Conservation (phyloP, 75 land plant genomes). For the Sequoia sempervirens region DNA sequence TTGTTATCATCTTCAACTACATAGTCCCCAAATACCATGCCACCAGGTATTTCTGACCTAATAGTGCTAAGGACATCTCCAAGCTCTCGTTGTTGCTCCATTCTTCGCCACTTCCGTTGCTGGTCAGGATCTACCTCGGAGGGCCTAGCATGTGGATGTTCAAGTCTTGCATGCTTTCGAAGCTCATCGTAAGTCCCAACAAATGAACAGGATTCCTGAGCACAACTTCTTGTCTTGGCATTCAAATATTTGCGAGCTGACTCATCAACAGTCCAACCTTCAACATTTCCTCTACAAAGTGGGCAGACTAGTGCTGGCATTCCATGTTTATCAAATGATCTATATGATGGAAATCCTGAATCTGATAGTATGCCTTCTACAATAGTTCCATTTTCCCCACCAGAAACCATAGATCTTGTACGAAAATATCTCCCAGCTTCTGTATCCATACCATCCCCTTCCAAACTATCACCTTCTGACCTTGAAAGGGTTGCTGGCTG, state of each 20-base stretch:
- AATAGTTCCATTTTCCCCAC: neutral
- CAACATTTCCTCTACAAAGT: slow-evolving; percentile 65
- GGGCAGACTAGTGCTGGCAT: slow-evolving; percentile 38
- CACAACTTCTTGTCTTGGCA: slow-evolving; percentile 59
- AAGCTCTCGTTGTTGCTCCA: slow-evolving; percentile 76
- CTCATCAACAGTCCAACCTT: slow-evolving; percentile 59
- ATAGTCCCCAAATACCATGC: slow-evolving; percentile 39
- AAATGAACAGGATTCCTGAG: slow-evolving; percentile 61
- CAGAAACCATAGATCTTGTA: neutral
- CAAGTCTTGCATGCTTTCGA: slow-evolving; percentile 71
- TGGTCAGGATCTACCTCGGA: slow-evolving; percentile 68
- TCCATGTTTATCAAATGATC: neutral
- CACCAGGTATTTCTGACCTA: slow-evolving; percentile 39
- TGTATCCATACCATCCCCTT: neutral
- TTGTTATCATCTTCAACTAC: slow-evolving; percentile 32
- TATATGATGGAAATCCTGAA: neutral
- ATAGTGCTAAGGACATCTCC: slow-evolving; percentile 79
- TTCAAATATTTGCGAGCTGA: slow-evolving; percentile 69
- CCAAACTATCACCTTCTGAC: neutral
- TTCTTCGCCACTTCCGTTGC: slow-evolving; percentile 61
- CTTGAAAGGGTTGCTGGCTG: neutral
- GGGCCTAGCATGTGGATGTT: slow-evolving; percentile 69
- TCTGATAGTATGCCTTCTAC: neutral
- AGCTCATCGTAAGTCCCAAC: slow-evolving; percentile 65
- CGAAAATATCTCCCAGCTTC: neutral